Evolutionary conservation across 164 flowering plant species (phyloP), one percentile per base, ranked within the genome.

Genomic region (Aristolochia contorta): DNA sequence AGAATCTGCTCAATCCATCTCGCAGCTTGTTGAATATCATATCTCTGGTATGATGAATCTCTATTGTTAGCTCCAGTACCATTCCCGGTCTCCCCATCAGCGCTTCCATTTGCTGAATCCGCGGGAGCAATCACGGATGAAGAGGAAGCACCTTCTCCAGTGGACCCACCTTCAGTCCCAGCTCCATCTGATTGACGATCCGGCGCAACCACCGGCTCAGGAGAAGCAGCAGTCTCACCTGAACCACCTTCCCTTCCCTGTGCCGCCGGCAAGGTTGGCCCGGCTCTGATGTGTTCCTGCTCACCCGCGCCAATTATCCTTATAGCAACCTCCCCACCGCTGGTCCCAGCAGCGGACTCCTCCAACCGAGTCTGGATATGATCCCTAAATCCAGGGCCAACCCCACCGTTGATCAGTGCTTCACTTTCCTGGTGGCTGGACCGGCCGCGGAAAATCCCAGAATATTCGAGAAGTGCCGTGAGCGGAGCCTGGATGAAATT

Each of bases 1-100:
- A 94, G 86, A 41, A 91, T 73, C 73, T 94, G 99, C 75, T 94
- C 99, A 65, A 91, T 84, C 99, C 97, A 91, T 63, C 96, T 75
- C 0, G 97, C 97, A 59, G 89, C 90, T 78, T 87, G 97, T 78
- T 91, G 99, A 68, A 94, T 91, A 67, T 91, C 99, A 70, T 89
- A 94, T 73, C 99, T 82, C 84, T 91, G 99, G 63, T 88, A 86
- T 20, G 97, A 77, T 16, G 93, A 81, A 70, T 90, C 96, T 72
- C 93, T 77, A 25, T 67, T 75, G 66, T 77, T 82, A 37, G 60
- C 69, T 16, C 74, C 86, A 57, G 10, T 75, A 15, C 72, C 83
- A 61, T 73, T 85, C 20, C 61, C 79, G 49, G 78, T 64, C 46
- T 80, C 91, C 24, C 78, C 78, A 61, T 80, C 81, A 12, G 68